Evolutionary conservation across 2,329 filamentous ascomycete species (phyloP), one percentile per base, ranked within the genome.

Genomic region (Metarhizium sp.): DNA sequence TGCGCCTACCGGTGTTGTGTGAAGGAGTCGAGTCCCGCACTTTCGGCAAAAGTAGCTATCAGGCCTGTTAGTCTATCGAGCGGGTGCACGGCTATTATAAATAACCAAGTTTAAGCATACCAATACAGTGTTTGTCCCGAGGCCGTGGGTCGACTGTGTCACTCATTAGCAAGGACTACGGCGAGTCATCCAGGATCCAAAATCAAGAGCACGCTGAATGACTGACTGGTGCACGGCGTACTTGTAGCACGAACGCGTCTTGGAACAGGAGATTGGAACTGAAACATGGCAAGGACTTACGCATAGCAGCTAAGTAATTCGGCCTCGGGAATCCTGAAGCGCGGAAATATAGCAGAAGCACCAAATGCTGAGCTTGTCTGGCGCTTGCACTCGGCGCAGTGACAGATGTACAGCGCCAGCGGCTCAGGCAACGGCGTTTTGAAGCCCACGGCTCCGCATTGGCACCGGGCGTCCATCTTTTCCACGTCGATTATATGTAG

Each of bases 291-390:
- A 49, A 50, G 34, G n/a, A 74, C 78, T 65, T 63, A 81, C 80
- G 72, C 73, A 60, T 84, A 84, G 59, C 78, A 79, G 56, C 76
- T 77, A 60, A 85, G 62, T 50, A 74, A 58, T 25, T 76, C 73
- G 16, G 66, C 69, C 42, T 69, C 67, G 0, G 83, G 81, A 32
- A 88, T 70, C 10, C 73, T 66, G 58, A 88, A 88, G n/a, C 74
- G 74, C 1, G 85, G 85, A 62, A 87, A 89, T 58, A 87, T 86
- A 61, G 85, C 85, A 40, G 82, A 85, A 36, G 84, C 80, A 32
- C 85, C 85, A 68, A 86, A 88, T 1, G 85, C 83, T 7, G 82
- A 84, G 54, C 80, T 75, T 34, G 82, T 82, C 71, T 88, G 85
- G 56, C 79, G 76, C 50, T 81, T 78, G 67, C 86, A 89, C 65